Base-by-base conservation (phyloP, 208 protist genomes). In the Tetramitus jugosus region DNA sequence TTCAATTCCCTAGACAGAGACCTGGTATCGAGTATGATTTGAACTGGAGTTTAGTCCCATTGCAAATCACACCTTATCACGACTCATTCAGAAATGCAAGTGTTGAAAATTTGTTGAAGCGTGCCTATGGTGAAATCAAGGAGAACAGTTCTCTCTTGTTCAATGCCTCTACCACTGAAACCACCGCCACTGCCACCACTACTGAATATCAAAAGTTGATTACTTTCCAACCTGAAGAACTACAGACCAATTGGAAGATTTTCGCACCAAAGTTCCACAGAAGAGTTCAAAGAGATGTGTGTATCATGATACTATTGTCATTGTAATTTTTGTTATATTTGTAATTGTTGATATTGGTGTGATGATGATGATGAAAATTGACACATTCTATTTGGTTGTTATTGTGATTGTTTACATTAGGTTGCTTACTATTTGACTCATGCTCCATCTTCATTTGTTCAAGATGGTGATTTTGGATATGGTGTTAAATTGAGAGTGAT, bases 41-140 rank as follows among this genome's bases (percentile, higher is more conserved):
- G 26, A 74, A 74, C 42, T 74, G 67, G 67, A 74, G 67, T 74
- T 23, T 74, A 1, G 40, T 6, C n/a, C 35, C 35, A 33, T 23
- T 2, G 26, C 26, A 56, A 33, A 74, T 74, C 3, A 20, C 7
- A 6, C 67, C 67, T n/a, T 4, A 53, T 39, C 53, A n/a, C 26
- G 67, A 74, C 37, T 39, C 67, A 23, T 74, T 40, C 35, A 20
- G 67, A 40, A 74, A 74, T 35, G n/a, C 67, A 26, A 29, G 35
- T 39, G 7, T 56, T 17, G 42, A 31, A 53, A 45, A 35, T 74
- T 39, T 74, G 7, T 46, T 74, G n/a, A 53, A 52, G 26, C 46
- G 33, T 4, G 17, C 67, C 26, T 74, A 42, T 52, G 67, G 67
- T 39, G 6, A 53, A 74, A 31, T 53, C 3, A 31, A 74, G 20